Base-by-base conservation (phyloP, 2,329 filamentous ascomycete genomes). In the Mycogone perniciosa region DNA sequence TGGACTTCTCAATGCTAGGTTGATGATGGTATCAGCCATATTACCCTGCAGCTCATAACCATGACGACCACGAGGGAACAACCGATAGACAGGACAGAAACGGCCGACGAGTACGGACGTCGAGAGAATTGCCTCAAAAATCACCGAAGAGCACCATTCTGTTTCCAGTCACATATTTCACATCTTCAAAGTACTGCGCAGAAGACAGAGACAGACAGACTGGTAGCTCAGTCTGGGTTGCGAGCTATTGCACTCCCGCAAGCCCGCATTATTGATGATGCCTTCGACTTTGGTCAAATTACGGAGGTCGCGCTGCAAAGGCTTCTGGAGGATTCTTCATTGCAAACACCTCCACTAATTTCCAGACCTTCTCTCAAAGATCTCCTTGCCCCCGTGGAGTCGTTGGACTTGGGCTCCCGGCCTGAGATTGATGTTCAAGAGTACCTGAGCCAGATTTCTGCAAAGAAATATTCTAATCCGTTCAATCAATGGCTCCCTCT, bases 401-500 rank as follows among this genome's bases (percentile, higher is more conserved):
- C 56, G 4, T 44, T 66, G 4, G 62, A 64, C 52, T 37, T 61
- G 10, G 63, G 57, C 1, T 56, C 57, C 26, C 40, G 59, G 38
- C 51, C 51, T 5, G 50, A 53, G 4, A 50, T 44, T 4, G 64
- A 68, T 42, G 5, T 58, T 8, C 50, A 54, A 27, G 50, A 62
- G 13, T 59, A 65, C 43, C 10, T 56, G 11, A 20, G 35, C 2
- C 48, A 56, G 5, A 48, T 67, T 26, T 47, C 40, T 4, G 13
- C 44, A 10, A 60, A 58, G 47, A 47, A 31, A 10, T 48, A 48
- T 26, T 58, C 59, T 47, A 52, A 60, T 41, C 46, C 67, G 4
- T 44, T 56, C 4, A 37, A 38, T 0, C 50, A 61, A 37, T 69
- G 66, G 64, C 59, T 70, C 8, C 67, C 67, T 9, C 46, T 70